A percentile compares a stretch with the other conserved stretches of the same genome.
Conservation (phyloP, 352 stramenopile species). For the Hyaloperonospora brassicae region DNA sequence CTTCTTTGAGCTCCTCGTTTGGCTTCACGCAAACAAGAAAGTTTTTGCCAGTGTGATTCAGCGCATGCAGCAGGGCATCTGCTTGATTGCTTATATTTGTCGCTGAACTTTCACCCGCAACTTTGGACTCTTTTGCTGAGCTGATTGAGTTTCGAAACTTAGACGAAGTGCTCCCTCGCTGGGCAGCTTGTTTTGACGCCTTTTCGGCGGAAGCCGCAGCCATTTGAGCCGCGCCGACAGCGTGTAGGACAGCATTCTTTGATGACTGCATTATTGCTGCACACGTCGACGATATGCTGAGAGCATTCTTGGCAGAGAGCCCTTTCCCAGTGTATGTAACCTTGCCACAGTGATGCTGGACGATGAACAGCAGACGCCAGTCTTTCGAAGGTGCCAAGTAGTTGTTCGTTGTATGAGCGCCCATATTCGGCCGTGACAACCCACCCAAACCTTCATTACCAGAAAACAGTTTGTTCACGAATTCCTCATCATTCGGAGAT, state of each 20-base stretch:
- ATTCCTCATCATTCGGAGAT: slow-evolving; percentile 64
- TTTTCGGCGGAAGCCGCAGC: slow-evolving; percentile 48
- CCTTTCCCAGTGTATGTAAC: slow-evolving; percentile 74
- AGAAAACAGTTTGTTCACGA: slow-evolving; percentile 71
- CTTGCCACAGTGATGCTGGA: slow-evolving; percentile 64
- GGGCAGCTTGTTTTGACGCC: slow-evolving; percentile 28
- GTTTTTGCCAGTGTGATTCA: slow-evolving; percentile 73
- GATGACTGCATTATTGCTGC: slow-evolving; percentile 81
- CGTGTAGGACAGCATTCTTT: slow-evolving; percentile 66
- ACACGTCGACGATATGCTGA: slow-evolving; percentile 71
- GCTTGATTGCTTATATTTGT: slow-evolving; percentile 60
- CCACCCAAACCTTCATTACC: slow-evolving; percentile 47
- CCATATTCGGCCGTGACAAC: slow-evolving; percentile 53
- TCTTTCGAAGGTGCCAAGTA: slow-evolving; percentile 68
- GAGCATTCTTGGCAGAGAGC: slow-evolving; percentile 54
- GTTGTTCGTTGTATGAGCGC: slow-evolving; percentile 43
- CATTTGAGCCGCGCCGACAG: slow-evolving; percentile 59
- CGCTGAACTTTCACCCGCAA: slow-evolving; percentile 34
- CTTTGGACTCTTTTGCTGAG: slow-evolving; percentile 34
- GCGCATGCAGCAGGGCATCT: slow-evolving; percentile 53
- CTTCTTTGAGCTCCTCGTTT: slow-evolving; percentile 52
- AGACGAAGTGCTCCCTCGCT: slow-evolving; percentile 25
- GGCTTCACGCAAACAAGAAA: slow-evolving; percentile 81
- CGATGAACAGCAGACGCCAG: slow-evolving; percentile 66
- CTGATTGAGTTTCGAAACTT: slow-evolving; percentile 45